These are phyloP conservation scores for Penicillium sp. DNA, from an alignment of 2,329 filamentous ascomycete genomes.

Conservation along the genomic window DNA sequence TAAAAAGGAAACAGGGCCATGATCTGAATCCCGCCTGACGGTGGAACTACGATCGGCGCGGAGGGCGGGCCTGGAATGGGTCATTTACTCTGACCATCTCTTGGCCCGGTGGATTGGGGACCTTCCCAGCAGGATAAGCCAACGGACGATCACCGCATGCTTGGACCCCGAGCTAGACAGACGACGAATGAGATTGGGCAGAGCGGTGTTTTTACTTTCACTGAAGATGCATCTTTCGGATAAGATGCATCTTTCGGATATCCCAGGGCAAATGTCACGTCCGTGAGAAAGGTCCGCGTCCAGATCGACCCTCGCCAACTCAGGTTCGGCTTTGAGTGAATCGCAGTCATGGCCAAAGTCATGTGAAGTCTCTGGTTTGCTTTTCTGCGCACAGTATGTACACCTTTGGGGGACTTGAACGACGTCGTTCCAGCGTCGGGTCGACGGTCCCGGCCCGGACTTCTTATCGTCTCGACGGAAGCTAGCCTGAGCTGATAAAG, in stretches of 20 bases:
- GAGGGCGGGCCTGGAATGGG: slow-evolving; percentile 10
- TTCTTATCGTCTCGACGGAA: too few species aligned
- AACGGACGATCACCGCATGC: slow-evolving; percentile 9
- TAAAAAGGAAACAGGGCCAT: background rate
- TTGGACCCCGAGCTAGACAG: slow-evolving; percentile 6
- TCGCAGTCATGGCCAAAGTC: background rate
- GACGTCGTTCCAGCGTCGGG: background rate
- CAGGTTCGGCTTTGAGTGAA: background rate
- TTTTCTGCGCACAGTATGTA: background rate
- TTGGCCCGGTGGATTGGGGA: slow-evolving; percentile 1
- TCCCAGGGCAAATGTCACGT: background rate
- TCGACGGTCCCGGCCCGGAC: background rate
- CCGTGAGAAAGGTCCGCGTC: background rate
- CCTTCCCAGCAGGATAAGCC: background rate
- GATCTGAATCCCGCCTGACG: background rate
- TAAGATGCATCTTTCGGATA: background rate
- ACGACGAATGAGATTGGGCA: background rate
- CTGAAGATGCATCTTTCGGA: background rate
- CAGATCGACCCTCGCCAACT: background rate
- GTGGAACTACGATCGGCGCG: slow-evolving; percentile 17
- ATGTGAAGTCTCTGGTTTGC: background rate
- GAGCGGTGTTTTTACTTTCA: background rate
- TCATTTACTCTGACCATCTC: background rate
- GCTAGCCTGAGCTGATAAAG: too few species aligned
- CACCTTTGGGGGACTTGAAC: background rate